A percentile compares a stretch with the other conserved stretches of the same genome.
These are phyloP conservation scores for Didymella pomorum DNA, from an alignment of 2,329 filamentous ascomycete genomes.

Conservation along the genomic window DNA sequence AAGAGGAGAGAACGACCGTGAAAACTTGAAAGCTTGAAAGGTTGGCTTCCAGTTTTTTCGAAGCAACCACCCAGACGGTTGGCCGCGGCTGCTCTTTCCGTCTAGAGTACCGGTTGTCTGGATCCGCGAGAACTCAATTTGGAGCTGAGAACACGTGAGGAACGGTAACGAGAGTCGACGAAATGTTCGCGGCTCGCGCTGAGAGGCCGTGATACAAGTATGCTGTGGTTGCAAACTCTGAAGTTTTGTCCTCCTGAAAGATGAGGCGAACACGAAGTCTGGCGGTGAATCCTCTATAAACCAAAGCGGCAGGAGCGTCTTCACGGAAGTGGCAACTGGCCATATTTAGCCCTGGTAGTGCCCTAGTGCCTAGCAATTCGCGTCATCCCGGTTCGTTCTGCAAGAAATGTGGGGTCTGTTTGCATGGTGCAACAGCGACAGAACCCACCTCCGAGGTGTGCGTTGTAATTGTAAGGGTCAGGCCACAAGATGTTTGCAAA, in stretches of 20 bases:
- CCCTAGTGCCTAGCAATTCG: constrained; percentile 6
- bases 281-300: constrained; percentile 16
- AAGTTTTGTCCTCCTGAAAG: constrained; percentile 5
- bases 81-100: constrained; percentile 15
- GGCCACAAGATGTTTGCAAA: constrained; percentile 7
- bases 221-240: constrained; percentile 1
- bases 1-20: background rate
- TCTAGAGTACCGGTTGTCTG: constrained; percentile 22
- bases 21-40: constrained; percentile 1
- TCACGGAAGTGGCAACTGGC: constrained; percentile 20
- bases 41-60: constrained; percentile 4
- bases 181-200: background rate
- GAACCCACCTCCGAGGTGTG: constrained; percentile 17
- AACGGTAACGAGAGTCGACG: background rate
- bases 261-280: constrained; percentile 12
- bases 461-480: constrained; percentile 20
- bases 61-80: constrained; percentile 14
- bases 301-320: constrained; percentile 28
- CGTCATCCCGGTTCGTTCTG: constrained; percentile 29
- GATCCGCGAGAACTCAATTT: constrained; percentile 25
- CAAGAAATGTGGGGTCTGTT: constrained; percentile 26
- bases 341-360: constrained; percentile 32
- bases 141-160: background rate
- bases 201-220: background rate
- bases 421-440: constrained; percentile 30